Percentiles rank a stretch among this genome's conserved stretches.
These are phyloP conservation scores for Amanita rubescens DNA, from an alignment of 768 basidiomycete genomes.

Conservation along the genomic window DNA sequence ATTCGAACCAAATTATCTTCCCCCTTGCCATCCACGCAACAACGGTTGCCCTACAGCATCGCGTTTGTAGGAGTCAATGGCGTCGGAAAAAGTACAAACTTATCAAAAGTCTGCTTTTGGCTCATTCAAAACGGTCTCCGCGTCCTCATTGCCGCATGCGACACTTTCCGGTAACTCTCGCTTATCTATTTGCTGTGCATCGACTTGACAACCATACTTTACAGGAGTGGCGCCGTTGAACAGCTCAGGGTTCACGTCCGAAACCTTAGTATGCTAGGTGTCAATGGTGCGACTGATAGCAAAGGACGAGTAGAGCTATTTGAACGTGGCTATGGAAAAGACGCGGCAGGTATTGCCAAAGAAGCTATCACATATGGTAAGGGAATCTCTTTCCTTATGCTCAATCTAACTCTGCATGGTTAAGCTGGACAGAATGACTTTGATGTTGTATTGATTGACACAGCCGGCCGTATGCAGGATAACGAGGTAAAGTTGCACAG, in stretches of 20 bases:
- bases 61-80: slow-evolving; percentile 99
- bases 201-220: background rate
- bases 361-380: slow-evolving; percentile 89
- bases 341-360: slow-evolving; percentile 96
- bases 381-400: background rate
- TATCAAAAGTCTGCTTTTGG: slow-evolving; percentile 99
- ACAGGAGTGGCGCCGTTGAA: slow-evolving; percentile 92
- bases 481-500: slow-evolving; percentile 63
- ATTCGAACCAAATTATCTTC: slow-evolving; percentile 84
- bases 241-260: slow-evolving; percentile 95
- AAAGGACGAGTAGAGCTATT: slow-evolving; percentile 85
- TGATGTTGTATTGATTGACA: slow-evolving; percentile 96
- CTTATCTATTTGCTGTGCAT: background rate
- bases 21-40: slow-evolving; percentile 64
- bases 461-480: slow-evolving; percentile 98
- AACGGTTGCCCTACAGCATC: slow-evolving; percentile 83
- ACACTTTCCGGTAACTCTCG: slow-evolving; percentile 69
- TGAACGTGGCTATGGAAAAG: slow-evolving; percentile 96
- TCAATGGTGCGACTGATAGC: slow-evolving; percentile 60
- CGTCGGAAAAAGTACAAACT: slow-evolving; percentile 96
- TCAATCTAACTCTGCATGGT: background rate
- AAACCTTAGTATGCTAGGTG: slow-evolving; percentile 79
- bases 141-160: slow-evolving; percentile 96
- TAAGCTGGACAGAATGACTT: slow-evolving; percentile 57
- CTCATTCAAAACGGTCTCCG: slow-evolving; percentile 89